phyloP scores from a whole-genome alignment of 768 basidiomycete species.

The Phlebiopsis gigantea region DNA sequence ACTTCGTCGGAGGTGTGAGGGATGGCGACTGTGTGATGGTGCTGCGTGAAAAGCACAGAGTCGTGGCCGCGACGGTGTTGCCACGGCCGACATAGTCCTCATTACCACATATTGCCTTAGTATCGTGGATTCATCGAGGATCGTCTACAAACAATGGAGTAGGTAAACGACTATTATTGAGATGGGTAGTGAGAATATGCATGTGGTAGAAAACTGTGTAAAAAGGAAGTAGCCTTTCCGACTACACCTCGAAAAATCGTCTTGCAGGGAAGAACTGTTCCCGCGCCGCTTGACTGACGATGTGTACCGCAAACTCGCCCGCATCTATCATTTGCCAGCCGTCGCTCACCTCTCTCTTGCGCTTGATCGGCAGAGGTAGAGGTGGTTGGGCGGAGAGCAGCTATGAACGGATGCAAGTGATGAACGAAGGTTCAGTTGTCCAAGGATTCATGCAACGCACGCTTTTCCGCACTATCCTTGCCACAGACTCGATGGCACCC shows the following conservation, averaged over 20 bases:
- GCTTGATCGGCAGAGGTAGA: constrained; percentile 56
- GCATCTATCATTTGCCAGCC: constrained; percentile 86
- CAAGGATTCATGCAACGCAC: constrained; percentile 44
- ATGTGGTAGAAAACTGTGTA: no score
- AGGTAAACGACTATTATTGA: no score
- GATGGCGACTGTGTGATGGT: no score
- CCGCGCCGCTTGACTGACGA: constrained; percentile 60
- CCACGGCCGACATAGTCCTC: no score
- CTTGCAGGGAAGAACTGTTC: constrained; percentile 57
- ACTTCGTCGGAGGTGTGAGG: no score
- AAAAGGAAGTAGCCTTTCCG: no score
- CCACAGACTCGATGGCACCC: constrained; percentile 72
- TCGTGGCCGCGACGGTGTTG: no score
- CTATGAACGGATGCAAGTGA: constrained; percentile 27
- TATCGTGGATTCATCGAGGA: no score
- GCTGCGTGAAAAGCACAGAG: no score
- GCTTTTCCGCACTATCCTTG: constrained; percentile 63
- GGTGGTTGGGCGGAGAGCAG: constrained; percentile 54
- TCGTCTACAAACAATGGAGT: no score
- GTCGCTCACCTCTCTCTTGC: constrained; percentile 52
- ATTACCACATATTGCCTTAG: no score
- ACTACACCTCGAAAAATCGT: neutral
- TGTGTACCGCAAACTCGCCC: constrained; percentile 74
- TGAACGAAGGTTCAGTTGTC: neutral
- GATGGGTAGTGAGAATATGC: no score